Evolutionary conservation across 257 asterid genomes (phyloP), one percentile per base, ranked within the genome.

Genomic region (Gentiana dahurica): DNA sequence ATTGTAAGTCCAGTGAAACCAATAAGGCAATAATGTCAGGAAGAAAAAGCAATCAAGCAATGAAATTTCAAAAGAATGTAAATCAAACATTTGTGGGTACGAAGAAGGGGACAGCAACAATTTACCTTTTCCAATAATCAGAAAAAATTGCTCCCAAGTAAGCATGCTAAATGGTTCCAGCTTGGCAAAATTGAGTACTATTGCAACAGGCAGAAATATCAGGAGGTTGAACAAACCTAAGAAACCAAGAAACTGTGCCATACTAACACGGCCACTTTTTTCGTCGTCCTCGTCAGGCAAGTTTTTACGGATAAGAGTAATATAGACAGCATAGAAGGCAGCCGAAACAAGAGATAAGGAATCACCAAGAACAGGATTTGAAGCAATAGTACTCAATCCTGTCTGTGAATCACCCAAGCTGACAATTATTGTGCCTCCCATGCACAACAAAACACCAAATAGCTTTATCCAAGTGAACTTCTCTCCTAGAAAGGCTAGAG

Each of bases 211-310:
- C 55, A 82, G 68, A 75, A 89, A 89, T 58, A 89, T 68, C 65
- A 89, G 6, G 65, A 86, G 54, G 76, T 89, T 89, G 79, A 84
- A 89, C 66, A 86, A 70, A 46, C 95, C 97, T 70, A 89, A 60
- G 78, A 67, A 89, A 54, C 97, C 97, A 66, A 89, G 95, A 71
- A 89, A 86, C 36, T 84, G 95, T 5, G 95, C 94, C 95, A 82
- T 86, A 71, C 95, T 89, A 57, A 71, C 86, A 50, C 36, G 79
- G 39, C 92, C 94, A 55, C 62, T 70, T 54, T 64, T 66, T 54
- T 65, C 70, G 37, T 86, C 89, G 57, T 84, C 95, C 49, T 82
- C 94, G 69, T 86, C 97, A 1, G 97, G 95, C 49, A 89, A 60
- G 55, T 78, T 82, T 61, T 73, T 78, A 60, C 97, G 89, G 62